Evolutionary conservation across 257 asterid genomes (phyloP).

Genomic region (Jacaranda copaia): DNA sequence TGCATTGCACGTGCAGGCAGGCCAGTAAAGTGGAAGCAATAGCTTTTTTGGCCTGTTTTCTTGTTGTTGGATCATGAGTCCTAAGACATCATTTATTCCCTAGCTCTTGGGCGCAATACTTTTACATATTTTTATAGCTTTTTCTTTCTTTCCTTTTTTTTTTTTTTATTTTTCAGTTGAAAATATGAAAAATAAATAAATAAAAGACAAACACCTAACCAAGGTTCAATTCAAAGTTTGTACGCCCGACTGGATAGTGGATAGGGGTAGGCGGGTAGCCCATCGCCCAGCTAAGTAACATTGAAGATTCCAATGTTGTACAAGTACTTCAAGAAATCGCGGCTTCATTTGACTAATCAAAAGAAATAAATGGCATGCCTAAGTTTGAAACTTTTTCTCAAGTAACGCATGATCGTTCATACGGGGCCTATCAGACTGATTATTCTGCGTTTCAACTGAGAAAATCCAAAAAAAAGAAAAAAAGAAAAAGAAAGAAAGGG

Average conservation of each 20-base stretch:
- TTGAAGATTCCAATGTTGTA: too few relatives aligned
- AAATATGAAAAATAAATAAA: not conserved
- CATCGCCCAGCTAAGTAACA: too few relatives aligned
- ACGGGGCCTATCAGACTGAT: too few relatives aligned
- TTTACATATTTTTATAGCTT: not conserved
- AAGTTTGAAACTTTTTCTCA: too few relatives aligned
- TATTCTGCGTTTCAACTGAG: too few relatives aligned
- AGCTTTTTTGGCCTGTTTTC: not conserved
- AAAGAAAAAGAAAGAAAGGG: too few relatives aligned
- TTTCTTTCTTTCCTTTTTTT: not conserved
- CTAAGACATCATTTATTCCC: not conserved
- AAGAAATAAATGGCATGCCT: too few relatives aligned
- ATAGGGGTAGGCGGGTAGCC: too few relatives aligned
- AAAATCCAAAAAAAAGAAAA: too few relatives aligned
- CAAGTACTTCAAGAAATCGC: not conserved
- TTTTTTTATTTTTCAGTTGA: not conserved
- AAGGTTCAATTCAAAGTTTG: not conserved
- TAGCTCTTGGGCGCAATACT: not conserved
- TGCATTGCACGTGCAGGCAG: conserved; percentile 32
- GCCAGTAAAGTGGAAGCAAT: not conserved
- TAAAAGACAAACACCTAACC: not conserved
- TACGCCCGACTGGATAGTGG: not conserved
- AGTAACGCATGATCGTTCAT: too few relatives aligned
- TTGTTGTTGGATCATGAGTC: not conserved
- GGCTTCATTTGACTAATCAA: not conserved